Percentiles rank a stretch among this genome's conserved stretches.
Conservation (phyloP, 768 basidiomycete species). For the Lactifluus volemus region DNA sequence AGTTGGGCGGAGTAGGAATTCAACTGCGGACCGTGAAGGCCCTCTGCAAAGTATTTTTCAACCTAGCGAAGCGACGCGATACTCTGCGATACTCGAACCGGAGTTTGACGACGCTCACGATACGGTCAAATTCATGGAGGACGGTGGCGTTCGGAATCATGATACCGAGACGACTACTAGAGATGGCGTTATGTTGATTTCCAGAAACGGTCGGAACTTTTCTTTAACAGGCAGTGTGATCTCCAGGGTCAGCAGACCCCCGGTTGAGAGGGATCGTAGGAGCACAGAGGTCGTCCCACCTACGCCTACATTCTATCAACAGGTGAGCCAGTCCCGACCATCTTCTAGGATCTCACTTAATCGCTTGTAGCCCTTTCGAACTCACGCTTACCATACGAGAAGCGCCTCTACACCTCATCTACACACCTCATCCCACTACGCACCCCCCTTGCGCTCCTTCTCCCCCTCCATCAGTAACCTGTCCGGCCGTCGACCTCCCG, state of each 20-base stretch:
- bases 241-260: not conserved
- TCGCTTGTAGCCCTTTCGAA: not conserved
- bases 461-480: not conserved
- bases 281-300: conserved; percentile 16
- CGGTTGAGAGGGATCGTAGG: not conserved
- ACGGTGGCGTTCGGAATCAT: not conserved
- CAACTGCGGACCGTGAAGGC: not conserved
- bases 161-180: not conserved
- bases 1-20: not conserved
- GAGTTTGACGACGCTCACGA: not conserved
- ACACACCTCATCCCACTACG: not conserved
- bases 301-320: not conserved
- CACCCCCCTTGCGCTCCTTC: not conserved
- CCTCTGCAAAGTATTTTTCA: not conserved
- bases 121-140: not conserved
- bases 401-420: conserved; percentile 10
- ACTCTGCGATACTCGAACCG: not conserved
- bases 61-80: not conserved
- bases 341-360: not conserved
- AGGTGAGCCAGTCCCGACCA: not conserved
- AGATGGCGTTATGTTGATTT: conserved; percentile 7
- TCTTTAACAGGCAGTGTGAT: not conserved
- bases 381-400: not conserved
- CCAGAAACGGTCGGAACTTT: conserved; percentile 9
- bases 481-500: not conserved